These are phyloP conservation scores for Lyophyllum decastes DNA, from an alignment of 768 basidiomycete species.

Conservation along the genomic window DNA sequence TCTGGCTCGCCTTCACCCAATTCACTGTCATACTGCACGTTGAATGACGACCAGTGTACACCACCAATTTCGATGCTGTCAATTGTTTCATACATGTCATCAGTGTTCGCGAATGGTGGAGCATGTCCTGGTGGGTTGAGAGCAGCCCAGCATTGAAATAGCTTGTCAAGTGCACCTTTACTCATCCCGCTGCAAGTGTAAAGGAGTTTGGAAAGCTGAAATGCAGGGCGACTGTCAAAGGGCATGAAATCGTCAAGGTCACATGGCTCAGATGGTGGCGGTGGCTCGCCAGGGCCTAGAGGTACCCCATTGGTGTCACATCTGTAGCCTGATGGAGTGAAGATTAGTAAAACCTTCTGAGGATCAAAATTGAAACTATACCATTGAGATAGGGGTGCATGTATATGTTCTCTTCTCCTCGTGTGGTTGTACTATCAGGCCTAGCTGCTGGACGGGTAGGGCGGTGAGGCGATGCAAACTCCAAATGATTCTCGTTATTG, in stretches of 20 bases:
- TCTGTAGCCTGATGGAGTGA: neutral
- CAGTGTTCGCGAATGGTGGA: slow-evolving; percentile 31
- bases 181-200: slow-evolving; percentile 1
- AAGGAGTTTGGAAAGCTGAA: slow-evolving; percentile 4
- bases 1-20: slow-evolving; percentile 13
- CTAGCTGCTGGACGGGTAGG: neutral
- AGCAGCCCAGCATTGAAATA: slow-evolving; percentile 8
- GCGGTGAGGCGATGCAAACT: neutral
- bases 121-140: slow-evolving; percentile 16
- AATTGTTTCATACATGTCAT: slow-evolving; percentile 21
- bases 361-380: neutral
- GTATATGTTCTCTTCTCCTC: neutral
- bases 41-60: slow-evolving; percentile 36
- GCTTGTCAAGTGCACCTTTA: neutral
- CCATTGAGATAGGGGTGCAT: slow-evolving; percentile 2
- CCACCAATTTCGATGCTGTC: slow-evolving; percentile 35
- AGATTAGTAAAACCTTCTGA: neutral
- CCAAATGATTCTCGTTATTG: neutral
- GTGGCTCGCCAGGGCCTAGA: neutral
- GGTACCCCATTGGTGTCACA: slow-evolving; percentile 3
- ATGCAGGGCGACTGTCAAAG: neutral
- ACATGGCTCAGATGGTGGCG: neutral
- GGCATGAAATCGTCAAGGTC: neutral
- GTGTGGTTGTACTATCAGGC: neutral
- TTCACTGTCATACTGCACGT: slow-evolving; percentile 26